Evolutionary conservation across 306 rosid genomes (phyloP).

Genomic region (Senna siamea): DNA sequence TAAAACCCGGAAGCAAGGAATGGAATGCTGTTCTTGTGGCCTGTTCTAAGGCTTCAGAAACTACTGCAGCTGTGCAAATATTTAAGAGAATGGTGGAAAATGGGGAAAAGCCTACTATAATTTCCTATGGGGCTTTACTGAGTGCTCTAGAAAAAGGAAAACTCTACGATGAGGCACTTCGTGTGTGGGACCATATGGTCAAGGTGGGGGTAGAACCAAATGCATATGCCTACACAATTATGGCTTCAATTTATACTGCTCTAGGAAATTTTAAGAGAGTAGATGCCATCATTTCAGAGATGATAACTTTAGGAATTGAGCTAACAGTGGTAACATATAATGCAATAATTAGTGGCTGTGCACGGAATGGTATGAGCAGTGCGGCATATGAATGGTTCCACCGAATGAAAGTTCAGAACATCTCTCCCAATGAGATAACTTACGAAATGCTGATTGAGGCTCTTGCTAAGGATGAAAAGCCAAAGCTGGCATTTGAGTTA

Average conservation of each 20-base stretch:
- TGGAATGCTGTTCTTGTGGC: conserved; percentile 95
- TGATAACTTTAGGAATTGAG: conserved; percentile 69
- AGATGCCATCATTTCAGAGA: conserved; percentile 70
- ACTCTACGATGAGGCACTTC: conserved; percentile 81
- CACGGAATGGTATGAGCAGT: conserved; percentile 61
- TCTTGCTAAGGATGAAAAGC: conserved; percentile 84
- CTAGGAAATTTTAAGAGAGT: conserved; percentile 79
- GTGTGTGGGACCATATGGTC: conserved; percentile 90
- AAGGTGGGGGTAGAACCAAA: conserved; percentile 81
- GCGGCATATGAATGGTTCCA: conserved; percentile 96
- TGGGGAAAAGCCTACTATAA: conserved; percentile 83
- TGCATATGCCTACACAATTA: conserved; percentile 76
- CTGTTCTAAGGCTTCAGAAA: conserved; percentile 92
- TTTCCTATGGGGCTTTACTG: conserved; percentile 91
- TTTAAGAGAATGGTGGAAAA: conserved; percentile 93
- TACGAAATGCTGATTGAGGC: conserved; percentile 89
- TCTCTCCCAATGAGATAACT: conserved; percentile 72
- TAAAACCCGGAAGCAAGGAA: conserved; percentile 82
- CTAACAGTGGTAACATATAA: conserved; percentile 84
- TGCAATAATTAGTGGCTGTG: conserved; percentile 83
- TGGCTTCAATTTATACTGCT: conserved; percentile 90
- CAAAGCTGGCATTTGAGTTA: conserved; percentile 83
- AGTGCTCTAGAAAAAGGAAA: conserved; percentile 96
- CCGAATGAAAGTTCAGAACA: conserved; percentile 71
- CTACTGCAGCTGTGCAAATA: conserved; percentile 75